A percentile compares a stretch with the other conserved stretches of the same genome.
These are phyloP conservation scores for Pythium scleroteichum DNA, from an alignment of 352 stramenopile genomes.

Conservation along the genomic window DNA sequence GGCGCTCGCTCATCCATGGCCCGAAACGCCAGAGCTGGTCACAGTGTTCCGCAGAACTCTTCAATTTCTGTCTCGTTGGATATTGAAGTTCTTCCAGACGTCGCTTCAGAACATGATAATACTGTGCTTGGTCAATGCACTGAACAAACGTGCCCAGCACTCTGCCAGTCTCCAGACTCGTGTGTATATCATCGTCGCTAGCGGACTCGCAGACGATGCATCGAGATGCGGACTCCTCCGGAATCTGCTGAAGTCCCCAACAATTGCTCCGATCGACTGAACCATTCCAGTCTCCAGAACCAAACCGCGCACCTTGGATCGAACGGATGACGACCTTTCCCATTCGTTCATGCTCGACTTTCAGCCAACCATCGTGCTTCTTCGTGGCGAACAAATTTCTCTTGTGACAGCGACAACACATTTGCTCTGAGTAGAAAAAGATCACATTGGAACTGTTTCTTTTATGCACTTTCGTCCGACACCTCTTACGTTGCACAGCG, in stretches of 20 bases:
- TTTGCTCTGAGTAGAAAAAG: neutral
- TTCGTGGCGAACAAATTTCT: constrained; percentile 23
- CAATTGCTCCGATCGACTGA: too few species aligned
- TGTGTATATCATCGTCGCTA: too few species aligned
- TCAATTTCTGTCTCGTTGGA: constrained; percentile 10
- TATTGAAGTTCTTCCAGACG: too few species aligned
- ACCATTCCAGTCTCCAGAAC: too few species aligned
- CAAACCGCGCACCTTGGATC: neutral
- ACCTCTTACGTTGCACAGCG: constrained; percentile 3
- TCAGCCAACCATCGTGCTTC: constrained; percentile 10
- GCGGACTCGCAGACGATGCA: too few species aligned
- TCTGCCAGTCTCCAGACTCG: too few species aligned
- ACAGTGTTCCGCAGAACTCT: constrained; percentile 15
- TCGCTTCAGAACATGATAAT: too few species aligned
- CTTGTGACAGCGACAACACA: constrained; percentile 7
- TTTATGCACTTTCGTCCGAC: neutral
- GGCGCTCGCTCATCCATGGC: neutral
- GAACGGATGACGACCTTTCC: neutral
- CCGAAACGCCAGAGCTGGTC: constrained; percentile 1
- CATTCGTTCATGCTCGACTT: neutral
- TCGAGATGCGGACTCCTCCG: too few species aligned
- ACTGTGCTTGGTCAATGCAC: too few species aligned
- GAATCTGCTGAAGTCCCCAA: too few species aligned
- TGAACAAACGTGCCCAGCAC: too few species aligned
- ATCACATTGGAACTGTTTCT: neutral